phyloP scores from a whole-genome alignment of 2,329 filamentous ascomycete species.

The Nannizzia gypsea region DNA sequence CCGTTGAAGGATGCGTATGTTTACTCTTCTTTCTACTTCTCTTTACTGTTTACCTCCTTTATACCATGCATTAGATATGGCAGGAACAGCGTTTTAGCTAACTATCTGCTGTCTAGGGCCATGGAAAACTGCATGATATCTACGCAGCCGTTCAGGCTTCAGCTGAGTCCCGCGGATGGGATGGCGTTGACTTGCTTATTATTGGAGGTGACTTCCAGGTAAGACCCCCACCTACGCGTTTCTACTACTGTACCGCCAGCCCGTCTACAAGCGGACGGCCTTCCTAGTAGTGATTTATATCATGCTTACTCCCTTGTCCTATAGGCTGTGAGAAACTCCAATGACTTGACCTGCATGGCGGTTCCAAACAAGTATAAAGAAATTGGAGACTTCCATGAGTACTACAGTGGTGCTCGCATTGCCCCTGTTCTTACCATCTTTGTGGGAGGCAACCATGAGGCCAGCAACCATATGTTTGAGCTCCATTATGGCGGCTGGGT shows the following conservation, averaged over 20 bases:
- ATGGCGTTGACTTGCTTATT: conserved; percentile 74
- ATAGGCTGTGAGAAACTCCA: conserved; percentile 76
- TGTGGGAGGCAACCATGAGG: conserved; percentile 90
- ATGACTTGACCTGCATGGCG: conserved; percentile 78
- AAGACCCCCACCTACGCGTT: conserved; percentile 14
- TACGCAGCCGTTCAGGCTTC: conserved; percentile 65
- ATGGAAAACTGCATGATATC: conserved; percentile 83
- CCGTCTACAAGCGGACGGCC: too few relatives aligned
- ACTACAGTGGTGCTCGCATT: conserved; percentile 65
- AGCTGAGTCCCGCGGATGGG: conserved; percentile 61
- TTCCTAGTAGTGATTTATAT: neutral
- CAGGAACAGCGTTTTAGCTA: neutral
- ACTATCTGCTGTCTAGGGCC: conserved; percentile 51
- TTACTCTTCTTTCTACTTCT: neutral
- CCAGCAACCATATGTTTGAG: conserved; percentile 79
- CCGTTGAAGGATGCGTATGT: conserved; percentile 13
- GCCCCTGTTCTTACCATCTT: conserved; percentile 89
- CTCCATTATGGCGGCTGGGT: conserved; percentile 96
- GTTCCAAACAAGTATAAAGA: conserved; percentile 78
- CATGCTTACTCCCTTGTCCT: conserved; percentile 2
- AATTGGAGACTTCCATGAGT: conserved; percentile 86
- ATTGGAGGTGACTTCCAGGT: conserved; percentile 95
- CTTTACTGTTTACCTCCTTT: neutral
- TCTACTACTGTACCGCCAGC: neutral
- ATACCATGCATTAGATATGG: neutral